Base-by-base conservation (phyloP, 2,329 filamentous ascomycete species). In the Phialocephala subalpina region DNA sequence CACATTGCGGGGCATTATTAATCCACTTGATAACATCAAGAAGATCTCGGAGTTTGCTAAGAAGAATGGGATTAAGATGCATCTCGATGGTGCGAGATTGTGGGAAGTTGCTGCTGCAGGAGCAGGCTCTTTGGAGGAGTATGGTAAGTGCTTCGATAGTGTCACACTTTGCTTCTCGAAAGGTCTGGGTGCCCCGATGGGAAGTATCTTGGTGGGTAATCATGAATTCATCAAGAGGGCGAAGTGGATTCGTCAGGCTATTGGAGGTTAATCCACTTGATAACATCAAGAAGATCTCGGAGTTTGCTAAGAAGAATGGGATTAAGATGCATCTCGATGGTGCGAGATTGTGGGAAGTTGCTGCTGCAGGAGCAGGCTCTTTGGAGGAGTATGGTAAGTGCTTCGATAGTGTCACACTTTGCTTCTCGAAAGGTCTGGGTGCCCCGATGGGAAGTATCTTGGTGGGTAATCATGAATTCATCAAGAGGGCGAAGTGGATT, bases 281-380 rank as follows among this genome's bases (percentile, higher is more conserved):
- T 1, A 93, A 97, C 77, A 84, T 88, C 11, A 83, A 82, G 65
- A 83, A 85, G 55, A 97, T 97, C 73, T 83, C 87, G 0, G 81
- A 82, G 0, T 97, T 92, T 0, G 88, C 92, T 0, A 92, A 92
- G 0, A 82, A 90, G 20, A 89, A 93, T 5, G 92, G 91, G 0
- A 85, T 97, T 9, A 89, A 94, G 67, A 90, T 94, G 74, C 93
- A 97, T 77, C 81, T 93, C 69, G 93, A 97, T 73, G 92, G 93
- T n/a, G 92, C 93, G 3, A 82, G 92, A 12, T 79, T 96, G 12
- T 96, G 92, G 92, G 91, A 97, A 75, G 92, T 91, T 14, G 90
- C 91, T 0, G 90, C 85, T 1, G 86, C 91, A 0, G 90, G 88
- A 0, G 89, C 89, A 0, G 90, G 88, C 0, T 84, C 83, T 4